These are phyloP conservation scores for Phytophthora hibernalis DNA, from an alignment of 352 stramenopile genomes.

Conservation along the genomic window DNA sequence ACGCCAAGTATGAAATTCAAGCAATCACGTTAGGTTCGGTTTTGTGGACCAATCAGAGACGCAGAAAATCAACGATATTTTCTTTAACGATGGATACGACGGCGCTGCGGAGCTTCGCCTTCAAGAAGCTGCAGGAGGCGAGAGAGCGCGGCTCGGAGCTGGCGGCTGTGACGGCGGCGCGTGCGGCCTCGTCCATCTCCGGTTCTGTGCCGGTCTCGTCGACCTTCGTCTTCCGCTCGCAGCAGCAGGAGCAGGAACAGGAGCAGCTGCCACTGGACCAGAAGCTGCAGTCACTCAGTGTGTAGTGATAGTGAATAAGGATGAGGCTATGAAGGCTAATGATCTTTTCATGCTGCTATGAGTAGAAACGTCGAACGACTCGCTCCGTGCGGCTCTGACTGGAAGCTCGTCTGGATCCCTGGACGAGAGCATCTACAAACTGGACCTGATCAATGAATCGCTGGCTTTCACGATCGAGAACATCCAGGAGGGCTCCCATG, in stretches of 20 bases:
- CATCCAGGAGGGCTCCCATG: constrained; percentile 75
- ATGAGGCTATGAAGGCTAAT: constrained; percentile 1
- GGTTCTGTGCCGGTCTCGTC: constrained; percentile 52
- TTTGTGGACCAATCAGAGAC: constrained; percentile 24
- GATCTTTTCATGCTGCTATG: constrained; percentile 3
- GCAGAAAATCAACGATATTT: too few relatives aligned
- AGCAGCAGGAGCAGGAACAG: constrained; percentile 24
- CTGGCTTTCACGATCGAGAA: constrained; percentile 85
- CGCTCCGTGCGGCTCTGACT: constrained; percentile 42
- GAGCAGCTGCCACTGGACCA: constrained; percentile 22
- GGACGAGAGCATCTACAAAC: constrained; percentile 64
- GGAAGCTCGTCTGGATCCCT: constrained; percentile 46
- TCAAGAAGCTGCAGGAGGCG: constrained; percentile 80
- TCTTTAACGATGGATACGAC: constrained; percentile 59
- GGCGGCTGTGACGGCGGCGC: constrained; percentile 52
- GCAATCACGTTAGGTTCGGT: too few relatives aligned
- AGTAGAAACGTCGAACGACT: constrained; percentile 55
- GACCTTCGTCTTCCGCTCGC: constrained; percentile 52
- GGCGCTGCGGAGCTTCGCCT: constrained; percentile 72
- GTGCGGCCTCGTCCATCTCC: constrained; percentile 60
- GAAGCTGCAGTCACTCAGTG: constrained; percentile 36
- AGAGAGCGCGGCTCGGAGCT: constrained; percentile 69
- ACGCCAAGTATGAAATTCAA: too few relatives aligned
- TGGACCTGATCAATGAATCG: constrained; percentile 85
- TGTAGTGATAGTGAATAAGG: constrained; percentile 3